Conservation (phyloP, 441 rosid genomes). For the Adansonia gregorii region DNA sequence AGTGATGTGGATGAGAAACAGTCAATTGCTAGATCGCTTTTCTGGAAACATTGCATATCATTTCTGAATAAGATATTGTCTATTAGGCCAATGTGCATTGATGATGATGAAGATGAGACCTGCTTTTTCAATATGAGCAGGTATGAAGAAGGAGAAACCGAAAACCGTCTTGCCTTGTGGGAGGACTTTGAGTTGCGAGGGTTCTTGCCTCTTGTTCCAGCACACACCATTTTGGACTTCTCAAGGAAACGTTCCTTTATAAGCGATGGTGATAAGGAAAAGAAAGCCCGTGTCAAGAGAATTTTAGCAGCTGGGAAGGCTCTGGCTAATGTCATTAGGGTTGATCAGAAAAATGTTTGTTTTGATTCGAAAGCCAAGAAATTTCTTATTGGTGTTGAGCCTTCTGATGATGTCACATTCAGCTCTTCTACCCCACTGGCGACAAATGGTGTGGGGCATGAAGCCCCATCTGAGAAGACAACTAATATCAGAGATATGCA, state of each 20-base stretch:
- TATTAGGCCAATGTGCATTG: conserved; percentile 49
- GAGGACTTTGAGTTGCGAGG: conserved; percentile 96
- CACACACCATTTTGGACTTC: conserved; percentile 84
- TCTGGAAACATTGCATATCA: conserved; percentile 70
- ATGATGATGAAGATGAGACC: conserved; percentile 72
- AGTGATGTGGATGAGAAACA: conserved; percentile 76
- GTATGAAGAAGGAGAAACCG: conserved; percentile 91
- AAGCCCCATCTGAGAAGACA: conserved; percentile 40
- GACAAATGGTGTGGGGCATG: conserved; percentile 40
- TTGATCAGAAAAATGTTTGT: conserved; percentile 58
- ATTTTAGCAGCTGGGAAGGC: conserved; percentile 89
- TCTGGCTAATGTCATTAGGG: conserved; percentile 56
- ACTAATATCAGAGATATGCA: conserved; percentile 36
- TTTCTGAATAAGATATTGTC: conserved; percentile 72
- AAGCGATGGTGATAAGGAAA: conserved; percentile 69
- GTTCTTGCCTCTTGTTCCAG: conserved; percentile 82
- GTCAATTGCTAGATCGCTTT: conserved; percentile 51
- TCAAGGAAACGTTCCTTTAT: conserved; percentile 73
- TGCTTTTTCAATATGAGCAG: conserved; percentile 74
- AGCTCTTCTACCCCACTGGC: conserved; percentile 38
- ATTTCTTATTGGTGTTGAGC: conserved; percentile 71
- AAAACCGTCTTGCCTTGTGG: conserved; percentile 80
- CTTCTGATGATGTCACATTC: conserved; percentile 45
- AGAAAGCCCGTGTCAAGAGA: conserved; percentile 66
- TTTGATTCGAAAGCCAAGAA: conserved; percentile 74